These are phyloP conservation scores for Erodium texanum DNA, from an alignment of 441 rosid species.

Conservation along the genomic window DNA sequence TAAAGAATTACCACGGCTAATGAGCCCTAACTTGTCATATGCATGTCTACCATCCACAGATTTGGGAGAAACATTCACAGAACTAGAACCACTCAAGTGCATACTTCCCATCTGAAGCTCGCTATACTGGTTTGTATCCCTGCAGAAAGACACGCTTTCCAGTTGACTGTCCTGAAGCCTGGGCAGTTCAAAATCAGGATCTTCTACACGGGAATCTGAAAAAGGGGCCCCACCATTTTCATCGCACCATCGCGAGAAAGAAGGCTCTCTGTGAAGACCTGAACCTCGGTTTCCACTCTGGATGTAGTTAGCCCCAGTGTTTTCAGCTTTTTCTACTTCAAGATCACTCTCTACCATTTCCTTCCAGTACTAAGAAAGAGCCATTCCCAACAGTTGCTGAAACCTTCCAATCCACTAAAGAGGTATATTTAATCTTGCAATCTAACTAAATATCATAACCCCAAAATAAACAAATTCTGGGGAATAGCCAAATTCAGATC, in stretches of 20 bases:
- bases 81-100: conserved; percentile 37
- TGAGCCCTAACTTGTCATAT: background rate
- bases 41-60: conserved; percentile 1
- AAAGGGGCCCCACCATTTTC: conserved; percentile 24
- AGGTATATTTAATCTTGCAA: background rate
- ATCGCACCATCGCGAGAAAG: conserved; percentile 35
- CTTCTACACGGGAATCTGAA: conserved; percentile 22
- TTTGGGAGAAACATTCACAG: conserved; percentile 21
- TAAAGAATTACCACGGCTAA: background rate
- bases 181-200: conserved; percentile 31
- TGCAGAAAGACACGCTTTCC: conserved; percentile 22
- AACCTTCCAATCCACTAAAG: background rate
- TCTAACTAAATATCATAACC: background rate
- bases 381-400: conserved; percentile 6
- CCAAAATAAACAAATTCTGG: background rate
- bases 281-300: conserved; percentile 21
- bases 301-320: conserved; percentile 10
- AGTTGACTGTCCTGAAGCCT: conserved; percentile 23
- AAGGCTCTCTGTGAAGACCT: conserved; percentile 29
- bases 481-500: background rate
- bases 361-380: conserved; percentile 18
- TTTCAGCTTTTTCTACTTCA: conserved; percentile 16
- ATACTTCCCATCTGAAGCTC: conserved; percentile 32
- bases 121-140: conserved; percentile 18
- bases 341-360: conserved; percentile 27